Evolutionary conservation across 306 rosid species (phyloP).

Genomic region (Aeschynomene evenia): DNA sequence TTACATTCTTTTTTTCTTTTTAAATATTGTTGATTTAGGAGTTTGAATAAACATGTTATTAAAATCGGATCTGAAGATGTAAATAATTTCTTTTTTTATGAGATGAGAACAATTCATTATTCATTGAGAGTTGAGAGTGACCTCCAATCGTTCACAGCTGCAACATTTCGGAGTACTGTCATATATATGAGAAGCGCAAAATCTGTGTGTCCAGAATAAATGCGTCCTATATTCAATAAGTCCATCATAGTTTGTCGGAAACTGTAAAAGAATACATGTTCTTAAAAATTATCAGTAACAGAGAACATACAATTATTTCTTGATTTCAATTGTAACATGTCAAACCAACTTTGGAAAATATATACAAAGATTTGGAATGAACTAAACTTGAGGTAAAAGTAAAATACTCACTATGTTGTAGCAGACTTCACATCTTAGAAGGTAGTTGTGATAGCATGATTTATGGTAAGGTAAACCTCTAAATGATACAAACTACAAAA

Average conservation of each 20-base stretch:
- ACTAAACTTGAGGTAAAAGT: slow-evolving; percentile 11
- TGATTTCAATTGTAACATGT: background rate
- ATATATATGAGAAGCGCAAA: slow-evolving; percentile 91
- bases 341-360: slow-evolving; percentile 17
- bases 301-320: background rate
- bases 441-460: slow-evolving; percentile 90
- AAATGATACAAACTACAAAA: slow-evolving; percentile 75
- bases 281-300: slow-evolving; percentile 14
- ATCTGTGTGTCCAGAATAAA: slow-evolving; percentile 95
- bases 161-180: slow-evolving; percentile 92
- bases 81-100: slow-evolving; percentile 1
- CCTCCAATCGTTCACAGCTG: slow-evolving; percentile 99
- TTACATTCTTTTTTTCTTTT: slow-evolving; percentile 10
- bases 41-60: no score
- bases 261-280: slow-evolving; percentile 74
- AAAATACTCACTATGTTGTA: slow-evolving; percentile 77
- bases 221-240: slow-evolving; percentile 99
- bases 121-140: slow-evolving; percentile 34
- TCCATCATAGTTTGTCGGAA: slow-evolving; percentile 99
- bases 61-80: no score
- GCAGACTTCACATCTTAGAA: slow-evolving; percentile 99
- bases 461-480: slow-evolving; percentile 87
- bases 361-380: slow-evolving; percentile 20
- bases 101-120: slow-evolving; percentile 30
- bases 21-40: no score